Evolutionary conservation across 2,329 filamentous ascomycete species (phyloP), one percentile per base, ranked within the genome.

Genomic region (Didymellaceae sp.): DNA sequence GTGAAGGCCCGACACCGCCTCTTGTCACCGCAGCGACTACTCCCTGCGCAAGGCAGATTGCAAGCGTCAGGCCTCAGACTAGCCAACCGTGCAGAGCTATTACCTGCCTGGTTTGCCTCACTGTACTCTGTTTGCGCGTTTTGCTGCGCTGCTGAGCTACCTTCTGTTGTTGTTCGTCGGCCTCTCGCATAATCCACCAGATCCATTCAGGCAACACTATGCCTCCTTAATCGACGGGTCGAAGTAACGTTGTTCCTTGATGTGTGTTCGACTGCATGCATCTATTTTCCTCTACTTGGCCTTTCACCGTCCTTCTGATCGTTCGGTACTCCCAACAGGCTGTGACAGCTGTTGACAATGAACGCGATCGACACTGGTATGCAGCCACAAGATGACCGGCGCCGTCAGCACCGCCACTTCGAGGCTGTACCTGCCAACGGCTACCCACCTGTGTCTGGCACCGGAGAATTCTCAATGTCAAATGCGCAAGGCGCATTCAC

Each of bases 11-110:
- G 60, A 66, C 66, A 70, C 66, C 61, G 63, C 68, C 68, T 63
- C 57, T n/a, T 65, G 62, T 61, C 60, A 65, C 58, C 55, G 58
- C 66, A 51, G 33, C 50, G 64, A 56, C 60, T 62, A 54, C 52
- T n/a, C n/a, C 50, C 54, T 65, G 59, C 53, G 56, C 65, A 58
- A 70, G 67, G 68, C 67, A 68, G 61, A 70, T 69, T 61, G 60
- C 63, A 39, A 55, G 57, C 59, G 45, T 61, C 57, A 56, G 61
- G 40, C 55, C 57, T 60, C 59, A 62, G 58, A 58, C 66, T 56
- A 41, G 53, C 63, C 26, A 59, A 49, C 57, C 47, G 48, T 49
- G 51, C 64, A 57, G 54, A 61, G 55, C 61, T 58, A 60, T 57
- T 61, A 61, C 45, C 55, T 58, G 54, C 57, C 45, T 54, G 47